Evolutionary conservation across 2,329 filamentous ascomycete genomes (phyloP).

Genomic region (Penicillium polonicum): DNA sequence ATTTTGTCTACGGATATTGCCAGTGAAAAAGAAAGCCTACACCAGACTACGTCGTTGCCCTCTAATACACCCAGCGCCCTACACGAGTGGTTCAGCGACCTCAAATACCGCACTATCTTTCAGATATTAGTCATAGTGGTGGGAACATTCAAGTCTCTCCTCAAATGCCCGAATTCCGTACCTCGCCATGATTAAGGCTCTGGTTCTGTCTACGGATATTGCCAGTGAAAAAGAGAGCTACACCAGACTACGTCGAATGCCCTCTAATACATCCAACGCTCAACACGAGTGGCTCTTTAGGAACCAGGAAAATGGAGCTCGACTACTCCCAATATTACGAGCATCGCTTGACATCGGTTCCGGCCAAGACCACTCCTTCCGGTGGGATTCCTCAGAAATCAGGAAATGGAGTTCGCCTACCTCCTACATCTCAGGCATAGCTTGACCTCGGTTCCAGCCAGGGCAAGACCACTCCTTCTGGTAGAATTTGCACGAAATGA

Average conservation of each 20-base stretch:
- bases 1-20: not conserved
- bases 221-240: too few species aligned
- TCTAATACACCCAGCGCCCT: too few species aligned
- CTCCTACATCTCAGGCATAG: not conserved
- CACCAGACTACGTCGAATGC: rapidly evolving
- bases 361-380: too few species aligned
- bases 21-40: too few species aligned
- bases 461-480: too few species aligned
- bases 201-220: not conserved
- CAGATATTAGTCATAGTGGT: not conserved
- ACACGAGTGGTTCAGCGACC: not conserved
- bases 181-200: not conserved
- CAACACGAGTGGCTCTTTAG: not conserved
- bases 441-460: too few species aligned
- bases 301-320: not conserved
- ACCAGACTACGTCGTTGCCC: rapidly evolving
- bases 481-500: too few species aligned
- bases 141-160: not conserved
- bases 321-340: too few species aligned
- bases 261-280: too few species aligned
- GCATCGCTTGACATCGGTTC: too few species aligned
- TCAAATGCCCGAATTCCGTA: not conserved
- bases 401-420: not conserved
- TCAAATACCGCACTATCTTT: too few species aligned
- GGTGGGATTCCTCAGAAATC: too few species aligned